Evolutionary conservation across 805 yeast species (phyloP), one percentile per base, ranked within the genome.

Genomic region (Saccharomyces eubayanus): DNA sequence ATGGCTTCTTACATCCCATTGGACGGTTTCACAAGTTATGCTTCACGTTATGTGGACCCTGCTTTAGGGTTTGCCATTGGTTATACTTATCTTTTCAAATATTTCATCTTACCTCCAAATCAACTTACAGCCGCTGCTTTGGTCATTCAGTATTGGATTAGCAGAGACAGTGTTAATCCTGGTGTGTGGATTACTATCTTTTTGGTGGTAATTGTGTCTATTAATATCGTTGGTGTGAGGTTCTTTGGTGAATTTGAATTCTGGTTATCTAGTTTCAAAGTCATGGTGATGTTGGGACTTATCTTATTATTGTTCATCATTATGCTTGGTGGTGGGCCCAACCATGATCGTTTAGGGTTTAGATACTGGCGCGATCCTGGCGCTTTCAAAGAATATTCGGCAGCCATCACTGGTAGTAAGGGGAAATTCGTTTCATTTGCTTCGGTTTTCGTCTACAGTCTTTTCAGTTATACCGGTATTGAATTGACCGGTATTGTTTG

Each of bases 301-400:
- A 85, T 87, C 54, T 56, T 87, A 14, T 67, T 85, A 51, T 72
- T 85, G 51, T 76, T 85, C 58, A 71, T 83, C 54, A 78, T 87
- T 56, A 84, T 85, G 72, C 73, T 83, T 53, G 96, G 96, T 55
- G 96, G 94, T 52, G 87, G 83, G 29, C 91, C 92, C 58, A 75
- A 76, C 46, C 84, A 83, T 62, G 89, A 85, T 61, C 77, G 92
- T 68, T 70, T 80, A 31, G 92, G 91, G 1, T 86, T 84, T 72
- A 76, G 87, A 62, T 85, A 74, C 65, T 85, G 89, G 88, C 67
- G 75, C 47, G 64, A 80, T 56, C 89, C 90, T 0, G 91, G 90
- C 57, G 85, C 89, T 0, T 85, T 77, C 60, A 73, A 64, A 49
- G 69, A 72, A 55, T 73, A 64, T 65, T 71, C 64, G 52, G 28